Conservation (phyloP, 2,329 filamentous ascomycete species). For the Talaromyces amestolkiae region DNA sequence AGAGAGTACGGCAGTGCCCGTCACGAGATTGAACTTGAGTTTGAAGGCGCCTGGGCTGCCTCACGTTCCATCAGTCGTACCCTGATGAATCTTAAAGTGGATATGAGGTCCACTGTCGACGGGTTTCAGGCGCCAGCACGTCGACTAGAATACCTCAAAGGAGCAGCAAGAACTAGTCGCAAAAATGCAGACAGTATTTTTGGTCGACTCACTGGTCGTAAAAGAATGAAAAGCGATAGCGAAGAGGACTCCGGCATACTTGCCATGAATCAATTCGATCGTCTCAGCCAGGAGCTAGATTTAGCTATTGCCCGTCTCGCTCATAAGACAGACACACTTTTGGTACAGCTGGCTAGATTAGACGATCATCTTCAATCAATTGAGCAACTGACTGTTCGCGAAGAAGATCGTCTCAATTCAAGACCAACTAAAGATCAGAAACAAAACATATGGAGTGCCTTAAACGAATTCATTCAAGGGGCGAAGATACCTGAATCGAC, state of each 20-base stretch:
- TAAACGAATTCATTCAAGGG: neutral
- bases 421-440: neutral
- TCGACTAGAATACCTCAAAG: neutral
- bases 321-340: slow-evolving; percentile 5
- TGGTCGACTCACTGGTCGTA: neutral
- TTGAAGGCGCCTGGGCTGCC: slow-evolving; percentile 34
- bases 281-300: slow-evolving; percentile 15
- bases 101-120: slow-evolving; percentile 37
- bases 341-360: slow-evolving; percentile 12
- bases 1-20: slow-evolving; percentile 29
- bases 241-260: slow-evolving; percentile 6
- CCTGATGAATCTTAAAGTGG: slow-evolving; percentile 36
- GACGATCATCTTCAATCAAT: slow-evolving; percentile 20
- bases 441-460: neutral
- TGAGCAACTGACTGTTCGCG: slow-evolving; percentile 11
- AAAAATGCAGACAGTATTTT: slow-evolving; percentile 7
- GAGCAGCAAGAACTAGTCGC: neutral
- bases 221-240: neutral
- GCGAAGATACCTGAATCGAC: neutral
- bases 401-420: slow-evolving; percentile 8
- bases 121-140: neutral
- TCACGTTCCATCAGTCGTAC: slow-evolving; percentile 33
- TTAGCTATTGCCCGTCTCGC: slow-evolving; percentile 2
- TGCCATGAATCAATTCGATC: slow-evolving; percentile 9
- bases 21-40: slow-evolving; percentile 40